phyloP scores from a whole-genome alignment of 1,284 basidiomycete genomes.

The Microbotryum silenes-acaulis region DNA sequence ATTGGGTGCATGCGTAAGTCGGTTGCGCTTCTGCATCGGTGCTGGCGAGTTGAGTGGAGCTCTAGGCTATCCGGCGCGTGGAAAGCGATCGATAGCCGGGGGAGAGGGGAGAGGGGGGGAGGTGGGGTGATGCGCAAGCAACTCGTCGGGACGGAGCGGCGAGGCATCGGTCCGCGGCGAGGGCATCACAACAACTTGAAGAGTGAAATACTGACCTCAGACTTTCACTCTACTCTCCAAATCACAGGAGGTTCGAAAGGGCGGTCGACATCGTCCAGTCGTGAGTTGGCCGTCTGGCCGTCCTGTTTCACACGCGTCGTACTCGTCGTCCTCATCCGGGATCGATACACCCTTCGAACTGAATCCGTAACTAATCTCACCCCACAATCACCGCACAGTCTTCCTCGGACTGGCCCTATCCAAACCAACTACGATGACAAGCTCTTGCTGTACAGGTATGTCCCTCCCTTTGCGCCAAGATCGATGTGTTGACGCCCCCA shows the following conservation, averaged over 20 bases:
- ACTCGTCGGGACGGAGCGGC: no score
- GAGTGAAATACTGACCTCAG: background rate
- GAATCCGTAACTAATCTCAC: background rate
- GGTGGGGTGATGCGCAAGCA: no score
- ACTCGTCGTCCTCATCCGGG: no score
- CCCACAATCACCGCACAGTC: constrained; percentile 34
- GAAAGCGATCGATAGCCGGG: background rate
- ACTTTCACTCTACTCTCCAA: background rate
- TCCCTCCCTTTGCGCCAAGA: constrained; percentile 8
- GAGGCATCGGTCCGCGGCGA: no score
- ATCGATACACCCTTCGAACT: no score
- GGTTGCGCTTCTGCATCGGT: background rate
- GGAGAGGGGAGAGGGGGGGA: no score
- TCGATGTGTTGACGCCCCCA: background rate
- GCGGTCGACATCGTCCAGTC: constrained; percentile 89
- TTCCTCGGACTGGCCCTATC: constrained; percentile 90
- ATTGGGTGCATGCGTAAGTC: constrained; percentile 21
- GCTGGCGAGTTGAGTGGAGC: background rate
- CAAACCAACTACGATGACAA: constrained; percentile 97
- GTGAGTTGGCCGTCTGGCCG: constrained; percentile 21
- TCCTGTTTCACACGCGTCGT: background rate
- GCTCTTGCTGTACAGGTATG: constrained; percentile 81
- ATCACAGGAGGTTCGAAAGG: constrained; percentile 67
- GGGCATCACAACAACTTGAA: no score
- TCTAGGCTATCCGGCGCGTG: background rate